Evolutionary conservation across 2,329 filamentous ascomycete species (phyloP), one percentile per base, ranked within the genome.

Genomic region (Beauveria medogensis): DNA sequence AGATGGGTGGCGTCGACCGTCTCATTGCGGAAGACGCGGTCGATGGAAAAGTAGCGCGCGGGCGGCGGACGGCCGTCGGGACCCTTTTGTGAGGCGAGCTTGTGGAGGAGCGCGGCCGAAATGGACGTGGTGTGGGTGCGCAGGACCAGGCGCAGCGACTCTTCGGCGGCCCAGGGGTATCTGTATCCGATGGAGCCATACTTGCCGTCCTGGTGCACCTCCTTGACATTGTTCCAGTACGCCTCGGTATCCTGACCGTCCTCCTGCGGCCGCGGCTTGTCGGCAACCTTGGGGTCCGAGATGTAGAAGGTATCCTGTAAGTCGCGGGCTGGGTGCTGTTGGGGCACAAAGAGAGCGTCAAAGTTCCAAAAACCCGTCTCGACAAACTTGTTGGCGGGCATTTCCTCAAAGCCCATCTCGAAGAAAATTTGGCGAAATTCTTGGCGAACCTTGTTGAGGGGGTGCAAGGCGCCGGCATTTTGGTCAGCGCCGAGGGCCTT

Each of bases 401-500:
- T 97, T 80, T 99, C 94, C 70, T 93, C 88, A 79, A 97, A 99
- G 58, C 93, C 94, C 87, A 96, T 96, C 73, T 96, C 92, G 77
- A 99, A 97, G 86, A 99, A 99, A 72, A 99, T 97, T 72, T 94
- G 90, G 62, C 94, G 83, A 83, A 99, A 96, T 77, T 97, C 94
- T 69, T 91, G 85, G 68, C 94, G 89, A 69, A 97, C 93, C 80
- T 97, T 97, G 78, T 92, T 97, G 67, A 99, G 78, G 71, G 87
- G 86, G 71, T 82, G 88, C 70, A 82, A 75, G 16, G 84, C 82
- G 56, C 85, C 84, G 16, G 84, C 78, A 64, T 81, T 78, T 72
- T 87, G 84, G 67, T 85, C 82, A 3, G 81, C 78, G 24, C 85
- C 85, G 41, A 87, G 76, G 40, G 71, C 70, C 86, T 93, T 96